Evolutionary conservation across 106 monocot genomes (phyloP).

Genomic region (Ottelia alismoides): DNA sequence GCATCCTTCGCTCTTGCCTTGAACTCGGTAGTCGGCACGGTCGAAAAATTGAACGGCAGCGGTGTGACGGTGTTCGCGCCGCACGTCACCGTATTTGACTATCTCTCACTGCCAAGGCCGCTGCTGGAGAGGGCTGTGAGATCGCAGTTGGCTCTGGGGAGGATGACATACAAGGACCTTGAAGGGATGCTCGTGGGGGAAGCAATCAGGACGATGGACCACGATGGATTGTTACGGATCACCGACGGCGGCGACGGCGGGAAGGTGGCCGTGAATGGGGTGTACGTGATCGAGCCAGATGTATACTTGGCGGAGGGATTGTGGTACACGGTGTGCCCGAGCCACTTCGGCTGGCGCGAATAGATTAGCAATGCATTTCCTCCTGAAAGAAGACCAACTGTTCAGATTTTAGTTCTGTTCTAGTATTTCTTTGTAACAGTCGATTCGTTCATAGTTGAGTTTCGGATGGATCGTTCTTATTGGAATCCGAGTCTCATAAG

Average conservation of each 20-base stretch:
- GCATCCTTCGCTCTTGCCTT: background rate
- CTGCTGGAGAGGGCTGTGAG: background rate
- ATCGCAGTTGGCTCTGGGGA: background rate
- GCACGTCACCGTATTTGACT: background rate
- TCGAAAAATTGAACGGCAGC: background rate
- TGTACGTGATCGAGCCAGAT: background rate
- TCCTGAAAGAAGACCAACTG: too few species aligned
- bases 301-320: background rate
- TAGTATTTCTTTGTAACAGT: too few species aligned
- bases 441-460: too few species aligned
- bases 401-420: too few species aligned
- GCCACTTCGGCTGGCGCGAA: too few species aligned
- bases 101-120: background rate
- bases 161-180: background rate
- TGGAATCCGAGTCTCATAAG: too few species aligned
- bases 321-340: too few species aligned
- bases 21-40: background rate
- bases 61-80: constrained; percentile 1
- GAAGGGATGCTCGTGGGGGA: background rate
- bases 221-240: background rate
- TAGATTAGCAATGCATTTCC: too few species aligned
- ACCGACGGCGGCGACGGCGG: background rate
- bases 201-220: background rate
- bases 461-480: too few species aligned
- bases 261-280: constrained; percentile 1